These are phyloP conservation scores for Fusarium dimerum DNA, from an alignment of 2,329 filamentous ascomycete genomes.

Conservation along the genomic window DNA sequence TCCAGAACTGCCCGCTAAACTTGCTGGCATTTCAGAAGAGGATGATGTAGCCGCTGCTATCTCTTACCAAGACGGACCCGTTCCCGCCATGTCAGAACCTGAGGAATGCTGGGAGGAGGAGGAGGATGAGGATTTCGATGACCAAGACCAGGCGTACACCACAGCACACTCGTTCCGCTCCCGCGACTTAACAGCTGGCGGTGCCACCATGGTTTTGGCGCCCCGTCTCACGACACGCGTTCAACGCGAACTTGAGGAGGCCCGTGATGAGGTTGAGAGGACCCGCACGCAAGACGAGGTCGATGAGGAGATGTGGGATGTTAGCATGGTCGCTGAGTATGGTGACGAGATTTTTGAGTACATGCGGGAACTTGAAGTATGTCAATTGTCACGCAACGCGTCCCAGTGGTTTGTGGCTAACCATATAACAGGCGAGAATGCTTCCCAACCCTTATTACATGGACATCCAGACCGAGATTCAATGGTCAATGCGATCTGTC, in stretches of 20 bases:
- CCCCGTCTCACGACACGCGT: constrained; percentile 71
- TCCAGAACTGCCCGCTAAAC: constrained; percentile 27
- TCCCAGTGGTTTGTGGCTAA: constrained; percentile 22
- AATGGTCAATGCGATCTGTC: constrained; percentile 98
- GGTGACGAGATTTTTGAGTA: constrained; percentile 94
- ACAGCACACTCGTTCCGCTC: constrained; percentile 77
- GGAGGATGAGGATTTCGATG: constrained; percentile 68
- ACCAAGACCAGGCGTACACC: constrained; percentile 67
- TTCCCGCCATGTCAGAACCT: constrained; percentile 39
- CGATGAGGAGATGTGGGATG: constrained; percentile 88
- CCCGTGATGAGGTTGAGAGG: constrained; percentile 67
- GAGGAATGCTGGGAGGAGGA: constrained; percentile 81
- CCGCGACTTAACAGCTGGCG: constrained; percentile 59
- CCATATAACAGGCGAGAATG: constrained; percentile 63
- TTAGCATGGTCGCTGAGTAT: constrained; percentile 97
- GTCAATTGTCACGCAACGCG: constrained; percentile 19
- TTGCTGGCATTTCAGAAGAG: constrained; percentile 35
- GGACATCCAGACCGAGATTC: constrained; percentile 94
- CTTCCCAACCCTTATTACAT: constrained; percentile 92
- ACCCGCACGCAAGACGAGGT: constrained; percentile 71
- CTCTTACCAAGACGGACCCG: constrained; percentile 25
- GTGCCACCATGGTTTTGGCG: constrained; percentile 62
- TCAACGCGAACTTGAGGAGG: constrained; percentile 69
- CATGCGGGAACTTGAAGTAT: constrained; percentile 85
- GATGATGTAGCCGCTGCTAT: constrained; percentile 20